Percentiles rank a stretch among this genome's conserved stretches.
Evolutionary conservation across 257 asterid genomes (phyloP).

Genomic region (Solanum gracilifrons): DNA sequence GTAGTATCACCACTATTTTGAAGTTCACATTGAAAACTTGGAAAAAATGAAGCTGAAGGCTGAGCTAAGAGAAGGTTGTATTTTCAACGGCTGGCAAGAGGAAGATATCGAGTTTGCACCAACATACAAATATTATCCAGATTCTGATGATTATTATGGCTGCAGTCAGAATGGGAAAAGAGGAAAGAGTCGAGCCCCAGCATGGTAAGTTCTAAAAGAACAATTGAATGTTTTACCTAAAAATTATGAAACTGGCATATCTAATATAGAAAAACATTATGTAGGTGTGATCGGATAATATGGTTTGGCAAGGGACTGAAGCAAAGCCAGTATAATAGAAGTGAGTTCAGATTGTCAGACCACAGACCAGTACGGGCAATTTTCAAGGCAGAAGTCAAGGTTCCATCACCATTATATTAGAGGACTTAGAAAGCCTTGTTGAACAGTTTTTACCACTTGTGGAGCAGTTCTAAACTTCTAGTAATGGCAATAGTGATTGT

Average conservation of each 20-base stretch:
- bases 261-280: constrained; percentile 5
- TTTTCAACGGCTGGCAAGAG: constrained; percentile 55
- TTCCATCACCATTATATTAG: neutral
- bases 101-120: constrained; percentile 51
- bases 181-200: constrained; percentile 46
- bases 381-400: constrained; percentile 32
- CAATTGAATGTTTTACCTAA: neutral
- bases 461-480: neutral
- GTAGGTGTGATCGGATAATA: constrained; percentile 62
- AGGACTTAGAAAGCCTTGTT: neutral
- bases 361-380: constrained; percentile 56
- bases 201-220: constrained; percentile 31
- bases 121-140: constrained; percentile 41
- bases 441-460: neutral
- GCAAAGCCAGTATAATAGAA: constrained; percentile 43
- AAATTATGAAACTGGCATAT: neutral
- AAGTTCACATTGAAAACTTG: constrained; percentile 10
- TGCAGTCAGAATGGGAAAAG: constrained; percentile 24
- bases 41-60: constrained; percentile 38
- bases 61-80: constrained; percentile 40
- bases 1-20: neutral
- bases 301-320: constrained; percentile 50
- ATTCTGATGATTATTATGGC: constrained; percentile 52
- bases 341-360: constrained; percentile 49
- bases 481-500: neutral